These are phyloP conservation scores for Diospyros lotus DNA, from an alignment of 148 eudicot genomes.

Conservation along the genomic window DNA sequence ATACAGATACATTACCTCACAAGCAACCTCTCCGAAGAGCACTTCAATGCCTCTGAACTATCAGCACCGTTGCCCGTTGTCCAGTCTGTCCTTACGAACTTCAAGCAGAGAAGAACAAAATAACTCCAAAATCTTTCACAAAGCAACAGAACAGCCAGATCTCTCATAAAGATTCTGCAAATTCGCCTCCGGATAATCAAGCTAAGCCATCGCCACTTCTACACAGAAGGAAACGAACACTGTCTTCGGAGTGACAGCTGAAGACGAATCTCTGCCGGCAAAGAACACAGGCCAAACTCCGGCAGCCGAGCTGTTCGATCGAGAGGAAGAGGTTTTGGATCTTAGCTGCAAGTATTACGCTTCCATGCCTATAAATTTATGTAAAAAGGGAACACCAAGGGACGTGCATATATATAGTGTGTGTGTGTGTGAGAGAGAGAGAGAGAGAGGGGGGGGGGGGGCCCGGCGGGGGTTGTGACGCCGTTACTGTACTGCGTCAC, in stretches of 20 bases:
- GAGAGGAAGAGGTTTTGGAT: neutral
- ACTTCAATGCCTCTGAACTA: neutral
- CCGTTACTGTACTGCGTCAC: neutral
- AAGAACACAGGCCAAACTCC: slow-evolving; percentile 8
- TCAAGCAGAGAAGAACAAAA: neutral
- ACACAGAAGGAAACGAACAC: neutral
- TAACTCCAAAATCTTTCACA: neutral
- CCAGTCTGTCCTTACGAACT: slow-evolving; percentile 3
- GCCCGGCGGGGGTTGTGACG: neutral
- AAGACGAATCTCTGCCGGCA: neutral
- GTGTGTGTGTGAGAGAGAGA: neutral
- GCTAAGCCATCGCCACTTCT: neutral
- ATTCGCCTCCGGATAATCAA: slow-evolving; percentile 10
- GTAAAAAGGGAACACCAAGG: neutral
- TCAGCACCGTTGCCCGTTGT: neutral
- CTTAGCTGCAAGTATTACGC: neutral
- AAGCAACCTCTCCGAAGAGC: neutral
- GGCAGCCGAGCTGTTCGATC: neutral
- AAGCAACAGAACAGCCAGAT: neutral
- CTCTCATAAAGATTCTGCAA: slow-evolving; percentile 2
- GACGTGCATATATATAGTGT: neutral
- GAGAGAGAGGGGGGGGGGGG: neutral
- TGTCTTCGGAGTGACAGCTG: neutral
- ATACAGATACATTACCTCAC: slow-evolving; percentile 9
- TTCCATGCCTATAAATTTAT: neutral